Evolutionary conservation across 2,329 filamentous ascomycete species (phyloP), one percentile per base, ranked within the genome.

Genomic region (Bipolaris oryzae): DNA sequence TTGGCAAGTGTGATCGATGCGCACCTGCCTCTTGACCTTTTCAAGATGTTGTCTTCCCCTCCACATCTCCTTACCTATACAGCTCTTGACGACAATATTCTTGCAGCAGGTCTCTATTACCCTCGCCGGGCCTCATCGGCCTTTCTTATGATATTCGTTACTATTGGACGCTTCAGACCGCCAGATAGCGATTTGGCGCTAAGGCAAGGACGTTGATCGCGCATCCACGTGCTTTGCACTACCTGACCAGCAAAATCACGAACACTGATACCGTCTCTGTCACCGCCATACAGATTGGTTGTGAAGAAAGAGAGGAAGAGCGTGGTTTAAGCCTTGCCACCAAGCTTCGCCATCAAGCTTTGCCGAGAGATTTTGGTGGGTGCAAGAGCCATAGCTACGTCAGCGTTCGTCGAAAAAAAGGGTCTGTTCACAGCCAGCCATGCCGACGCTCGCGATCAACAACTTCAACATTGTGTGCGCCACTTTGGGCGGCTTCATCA

Each of bases 401-500:
- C 21, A 21, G n/a, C 21, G 21, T 3, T 21, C 21, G 21, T 21
- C 21, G 3, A 21, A 21, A 21, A 21, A 25, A 52, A n/a, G 43
- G 35, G 21, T 43, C 28, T 16, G 33, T 37, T 44, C 20, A 37
- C 49, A 45, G 57, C 47, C 16, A 86, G 57, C 47, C 16, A 86
- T 89, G 86, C 85, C 86, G 58, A 85, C 81, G 41, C 79, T 92
- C 41, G 82, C 83, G 5, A 69, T 89, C 33, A 87, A 84, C 61
- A 89, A 92, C 74, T 96, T 96, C 82, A 96, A 96, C 77, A 89
- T 95, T 62, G 85, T 92, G 52, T 87, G 91, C 72, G 88, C 90
- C 50, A 85, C 91, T 7, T 77, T 96, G 11, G 93, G 93, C 13
- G 93, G 91, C 1, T 97, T 96, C 78, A 87, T 97, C 60, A 92